Base-by-base conservation (phyloP, 441 rosid species). In the Macaranga tanarius region DNA sequence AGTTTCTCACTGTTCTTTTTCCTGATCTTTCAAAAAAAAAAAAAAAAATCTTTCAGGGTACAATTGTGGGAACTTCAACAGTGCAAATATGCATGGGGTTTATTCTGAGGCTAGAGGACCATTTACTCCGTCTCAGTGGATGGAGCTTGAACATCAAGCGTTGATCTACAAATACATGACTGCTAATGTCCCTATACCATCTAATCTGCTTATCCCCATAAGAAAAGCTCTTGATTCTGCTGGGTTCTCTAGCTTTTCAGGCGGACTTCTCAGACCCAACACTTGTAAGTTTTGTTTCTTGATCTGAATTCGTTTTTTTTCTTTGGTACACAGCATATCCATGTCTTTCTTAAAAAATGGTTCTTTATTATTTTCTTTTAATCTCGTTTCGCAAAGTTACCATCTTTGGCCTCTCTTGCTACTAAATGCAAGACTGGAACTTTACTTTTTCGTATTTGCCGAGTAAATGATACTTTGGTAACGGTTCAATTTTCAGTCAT, bases 81-180 rank as follows among this genome's bases (percentile, higher is more conserved):
- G 79, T 71, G 79, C 79, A 79, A 77, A 76, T 79, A 83, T 85
- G 88, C 89, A 81, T 76, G 88, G 86, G 45, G 74, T 62, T 65
- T 79, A 83, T 26, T 57, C 81, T 22, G 87, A 87, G 44, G 76
- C 79, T 4, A 85, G 83, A 84, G 93, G 93, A n/a, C 92, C 92
- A 59, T 95, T 92, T 57, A 89, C 97, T 69, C 86, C 84, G 70
- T 83, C 93, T 38, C 99, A 95, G 77, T 92, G 96, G 97, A 85
- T 86, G 76, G 99, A 95, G 87, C 78, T 93, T 23, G 91, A 93
- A 78, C 95, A 89, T 74, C 98, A 93, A 67, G 96, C 97, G 15
- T 86, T 90, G 90, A 92, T 92, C 86, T 92, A 87, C 81, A 95
- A 92, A 79, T 90, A 91, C 78, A 83, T 95, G 54, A 83, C 80